phyloP scores from a whole-genome alignment of 169 alveolate genomes.

The Plasmodium chabaudi region DNA sequence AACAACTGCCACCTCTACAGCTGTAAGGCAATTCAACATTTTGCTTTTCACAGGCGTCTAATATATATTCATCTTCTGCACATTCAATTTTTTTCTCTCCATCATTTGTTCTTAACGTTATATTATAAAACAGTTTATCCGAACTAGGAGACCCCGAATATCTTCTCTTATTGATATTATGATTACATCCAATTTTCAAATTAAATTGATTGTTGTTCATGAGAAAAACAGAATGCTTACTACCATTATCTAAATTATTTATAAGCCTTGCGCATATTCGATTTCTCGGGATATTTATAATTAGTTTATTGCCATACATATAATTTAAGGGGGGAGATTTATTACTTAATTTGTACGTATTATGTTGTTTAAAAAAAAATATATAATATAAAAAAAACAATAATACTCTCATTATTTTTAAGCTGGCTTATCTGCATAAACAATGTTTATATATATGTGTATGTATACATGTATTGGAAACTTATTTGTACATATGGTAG shows the following conservation, averaged over 20 bases:
- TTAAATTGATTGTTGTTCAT: constrained; percentile 1
- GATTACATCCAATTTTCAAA: not conserved
- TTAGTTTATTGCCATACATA: constrained; percentile 47
- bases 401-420: constrained; percentile 31
- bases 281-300: constrained; percentile 11
- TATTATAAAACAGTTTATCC: constrained; percentile 65
- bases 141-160: constrained; percentile 12
- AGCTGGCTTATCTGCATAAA: not conserved
- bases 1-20: constrained; percentile 91
- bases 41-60: constrained; percentile 90
- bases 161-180: constrained; percentile 13
- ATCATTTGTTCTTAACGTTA: constrained; percentile 75
- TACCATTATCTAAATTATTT: constrained; percentile 18
- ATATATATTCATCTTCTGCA: constrained; percentile 88
- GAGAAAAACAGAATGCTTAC: constrained; percentile 13
- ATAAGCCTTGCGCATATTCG: constrained; percentile 11
- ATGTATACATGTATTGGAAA: too few species aligned
- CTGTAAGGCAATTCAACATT: constrained; percentile 91
- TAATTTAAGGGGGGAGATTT: constrained; percentile 20
- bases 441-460: too few species aligned
- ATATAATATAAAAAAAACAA: constrained; percentile 1
- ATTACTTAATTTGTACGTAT: constrained; percentile 44
- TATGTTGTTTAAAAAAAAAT: constrained; percentile 16
- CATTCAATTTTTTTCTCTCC: constrained; percentile 88
- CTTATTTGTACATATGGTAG: too few species aligned